Evolutionary conservation across 2,329 filamentous ascomycete species (phyloP), one percentile per base, ranked within the genome.

Genomic region (Colletotrichum cordylinicola): DNA sequence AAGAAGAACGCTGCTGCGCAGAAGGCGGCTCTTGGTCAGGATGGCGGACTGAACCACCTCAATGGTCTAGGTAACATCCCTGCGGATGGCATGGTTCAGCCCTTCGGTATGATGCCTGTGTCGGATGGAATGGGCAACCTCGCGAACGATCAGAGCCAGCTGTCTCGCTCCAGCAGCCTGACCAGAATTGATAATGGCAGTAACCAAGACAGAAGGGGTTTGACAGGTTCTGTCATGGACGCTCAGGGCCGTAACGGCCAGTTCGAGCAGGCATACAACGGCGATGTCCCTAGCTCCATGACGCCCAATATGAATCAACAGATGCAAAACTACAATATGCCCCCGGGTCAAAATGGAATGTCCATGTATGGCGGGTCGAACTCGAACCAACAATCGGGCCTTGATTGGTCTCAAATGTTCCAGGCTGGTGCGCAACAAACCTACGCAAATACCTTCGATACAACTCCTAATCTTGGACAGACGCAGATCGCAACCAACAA

Each of bases 321-420:
- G 87, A 88, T 92, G 85, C 88, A 90, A 79, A 90, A 87, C 85
- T 93, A 92, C 86, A 92, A 87, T 85, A 90, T 93, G 90, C 89
- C 90, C 72, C 90, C 88, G 79, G 87, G 86, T 81, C 90, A 93
- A 85, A 92, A 91, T 82, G 91, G 91, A 82, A 90, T 92, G 88
- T 89, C 90, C 77, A 91, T 92, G 87, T 92, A 92, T 84, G 88
- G 87, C 82, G 88, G 87, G 82, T 90, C 90, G 80, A 90, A 90
- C 85, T 86, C 89, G 85, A 89, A 90, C 84, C 91, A 92, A 86
- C 88, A 90, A 86, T 87, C 89, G 83, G 86, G 90, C 87, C 87
- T 94, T 87, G 93, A 95, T 87, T 95, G 94, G 94, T 90, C 93
- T 82, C 91, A 93, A 84, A 94, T 95, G 92, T 95, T 95, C 88